phyloP scores from a whole-genome alignment of 257 asterid species.

The Fraxinus quadrangulata region DNA sequence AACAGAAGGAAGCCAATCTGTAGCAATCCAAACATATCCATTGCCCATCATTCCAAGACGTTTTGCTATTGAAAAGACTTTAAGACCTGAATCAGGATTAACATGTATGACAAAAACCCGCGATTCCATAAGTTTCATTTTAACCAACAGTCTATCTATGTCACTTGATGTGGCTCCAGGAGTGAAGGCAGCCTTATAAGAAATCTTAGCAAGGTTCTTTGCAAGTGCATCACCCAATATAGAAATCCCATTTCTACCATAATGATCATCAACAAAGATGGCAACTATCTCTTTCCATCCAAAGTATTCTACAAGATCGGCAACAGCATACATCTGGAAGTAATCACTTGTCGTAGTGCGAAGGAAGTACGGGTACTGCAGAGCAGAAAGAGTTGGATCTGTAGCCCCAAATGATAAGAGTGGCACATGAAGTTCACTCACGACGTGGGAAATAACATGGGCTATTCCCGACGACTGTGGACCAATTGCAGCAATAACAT shows the following conservation, averaged over 20 bases:
- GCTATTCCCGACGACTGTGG: constrained; percentile 80
- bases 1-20: constrained; percentile 71
- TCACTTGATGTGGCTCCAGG: constrained; percentile 53
- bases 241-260: constrained; percentile 73
- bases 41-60: constrained; percentile 59
- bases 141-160: constrained; percentile 43
- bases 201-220: constrained; percentile 54
- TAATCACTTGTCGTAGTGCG: constrained; percentile 50
- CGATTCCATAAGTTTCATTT: constrained; percentile 58
- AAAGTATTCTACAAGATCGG: constrained; percentile 52
- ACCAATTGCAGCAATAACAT: constrained; percentile 62
- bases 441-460: constrained; percentile 56
- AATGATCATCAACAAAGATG: constrained; percentile 65
- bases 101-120: constrained; percentile 70
- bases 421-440: constrained; percentile 67
- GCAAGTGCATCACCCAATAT: constrained; percentile 61
- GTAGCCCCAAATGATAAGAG: constrained; percentile 69
- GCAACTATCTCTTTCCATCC: constrained; percentile 68
- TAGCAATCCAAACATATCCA: constrained; percentile 71
- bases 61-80: constrained; percentile 53
- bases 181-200: constrained; percentile 62
- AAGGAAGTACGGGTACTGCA: constrained; percentile 62
- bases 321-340: constrained; percentile 71
- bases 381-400: constrained; percentile 70
- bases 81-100: constrained; percentile 70